These are phyloP conservation scores for Yamadazyma nakazawae DNA, from an alignment of 805 yeast genomes.

Conservation along the genomic window DNA sequence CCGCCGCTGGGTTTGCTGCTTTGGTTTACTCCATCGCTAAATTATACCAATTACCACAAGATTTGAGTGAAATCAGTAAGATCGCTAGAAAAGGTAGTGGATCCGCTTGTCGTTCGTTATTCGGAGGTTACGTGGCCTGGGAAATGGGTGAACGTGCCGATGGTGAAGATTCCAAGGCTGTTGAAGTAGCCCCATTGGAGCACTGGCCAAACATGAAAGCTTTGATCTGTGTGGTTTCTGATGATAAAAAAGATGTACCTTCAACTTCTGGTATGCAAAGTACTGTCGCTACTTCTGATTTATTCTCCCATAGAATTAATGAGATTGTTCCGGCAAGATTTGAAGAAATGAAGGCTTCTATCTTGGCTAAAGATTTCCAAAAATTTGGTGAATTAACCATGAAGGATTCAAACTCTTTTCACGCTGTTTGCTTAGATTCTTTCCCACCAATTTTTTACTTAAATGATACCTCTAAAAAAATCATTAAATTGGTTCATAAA, in stretches of 20 bases:
- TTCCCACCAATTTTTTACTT: constrained; percentile 93
- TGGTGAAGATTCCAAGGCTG: constrained; percentile 94
- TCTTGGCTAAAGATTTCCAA: constrained; percentile 68
- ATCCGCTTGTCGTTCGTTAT: constrained; percentile 94
- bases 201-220: constrained; percentile 97
- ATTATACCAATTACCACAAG: constrained; percentile 81
- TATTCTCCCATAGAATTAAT: constrained; percentile 75
- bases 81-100: constrained; percentile 99
- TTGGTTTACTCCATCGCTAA: constrained; percentile 84
- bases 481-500: constrained; percentile 73
- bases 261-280: constrained; percentile 96
- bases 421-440: constrained; percentile 95
- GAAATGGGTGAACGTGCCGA: constrained; percentile 79
- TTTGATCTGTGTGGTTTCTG: constrained; percentile 87
- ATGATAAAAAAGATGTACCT: constrained; percentile 90
- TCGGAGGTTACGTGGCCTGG: constrained; percentile 99
- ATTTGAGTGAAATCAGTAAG: constrained; percentile 79
- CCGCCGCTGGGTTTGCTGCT: constrained; percentile 99
- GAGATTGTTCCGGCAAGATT: constrained; percentile 87
- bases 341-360: constrained; percentile 75
- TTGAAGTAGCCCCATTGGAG: constrained; percentile 74
- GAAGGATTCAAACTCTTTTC: constrained; percentile 96
- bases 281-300: constrained; percentile 84
- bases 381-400: constrained; percentile 87
- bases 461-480: constrained; percentile 83